phyloP scores from a whole-genome alignment of 73 alveolate species.

The Stentor coeruleus region DNA sequence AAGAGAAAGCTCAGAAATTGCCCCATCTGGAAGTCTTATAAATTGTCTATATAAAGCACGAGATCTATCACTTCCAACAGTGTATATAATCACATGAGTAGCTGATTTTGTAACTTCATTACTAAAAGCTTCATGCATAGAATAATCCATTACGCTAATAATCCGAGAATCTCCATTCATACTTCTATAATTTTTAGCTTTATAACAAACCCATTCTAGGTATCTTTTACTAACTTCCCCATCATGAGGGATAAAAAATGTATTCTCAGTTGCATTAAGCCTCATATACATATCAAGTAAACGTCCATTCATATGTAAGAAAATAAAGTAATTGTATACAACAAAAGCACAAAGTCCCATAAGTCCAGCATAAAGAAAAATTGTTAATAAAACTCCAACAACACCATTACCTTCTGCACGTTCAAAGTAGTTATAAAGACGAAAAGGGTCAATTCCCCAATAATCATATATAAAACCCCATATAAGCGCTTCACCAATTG shows the following conservation, averaged over 20 bases:
- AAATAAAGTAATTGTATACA: conserved; percentile 50
- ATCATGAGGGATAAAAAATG: conserved; percentile 62
- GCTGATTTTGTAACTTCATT: neutral
- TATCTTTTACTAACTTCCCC: conserved; percentile 46
- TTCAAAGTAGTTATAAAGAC: conserved; percentile 48
- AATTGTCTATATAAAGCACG: conserved; percentile 30
- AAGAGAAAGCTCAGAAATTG: conserved; percentile 17
- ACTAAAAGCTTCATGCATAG: neutral
- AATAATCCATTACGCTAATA: neutral
- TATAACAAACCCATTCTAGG: conserved; percentile 22
- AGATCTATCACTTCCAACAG: conserved; percentile 26
- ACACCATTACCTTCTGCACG: conserved; percentile 48
- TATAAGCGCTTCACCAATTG: conserved; percentile 40
- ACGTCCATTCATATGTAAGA: conserved; percentile 64
- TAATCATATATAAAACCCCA: conserved; percentile 30
- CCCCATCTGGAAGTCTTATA: conserved; percentile 32
- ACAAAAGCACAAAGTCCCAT: conserved; percentile 30
- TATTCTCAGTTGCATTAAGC: conserved; percentile 41
- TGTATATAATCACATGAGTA: conserved; percentile 8
- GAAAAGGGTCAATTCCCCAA: conserved; percentile 48
- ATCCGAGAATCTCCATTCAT: conserved; percentile 30
- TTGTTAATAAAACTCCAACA: conserved; percentile 46
- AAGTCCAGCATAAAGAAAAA: conserved; percentile 41
- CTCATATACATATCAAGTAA: conserved; percentile 52
- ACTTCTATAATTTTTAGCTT: conserved; percentile 11